Base-by-base conservation (phyloP, 495 filamentous ascomycete species). In the Astrothelium subdiscretum region DNA sequence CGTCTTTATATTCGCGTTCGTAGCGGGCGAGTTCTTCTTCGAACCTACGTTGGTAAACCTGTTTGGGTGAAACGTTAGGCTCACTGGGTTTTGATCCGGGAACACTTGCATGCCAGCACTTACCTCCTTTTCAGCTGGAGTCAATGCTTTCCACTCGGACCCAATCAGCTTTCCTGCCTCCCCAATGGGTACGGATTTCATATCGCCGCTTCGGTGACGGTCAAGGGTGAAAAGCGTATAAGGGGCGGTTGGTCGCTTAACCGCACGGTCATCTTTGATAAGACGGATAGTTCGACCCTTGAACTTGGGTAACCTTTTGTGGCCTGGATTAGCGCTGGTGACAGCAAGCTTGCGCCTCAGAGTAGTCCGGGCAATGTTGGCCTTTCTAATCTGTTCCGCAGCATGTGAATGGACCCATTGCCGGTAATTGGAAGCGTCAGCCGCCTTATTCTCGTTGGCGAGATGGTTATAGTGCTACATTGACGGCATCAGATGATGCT, bases 331-430 rank as follows among this genome's bases (percentile, higher is more conserved):
- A 8, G 48, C 22, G 29, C 22, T 27, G 27, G 18, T 54, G 43
- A 5, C 31, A 10, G 3, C 57, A 32, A 66, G 12, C 26, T 64
- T 32, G 42, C 58, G 12, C 66, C 71, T 10, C 12, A 92, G 77
- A 1, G 20, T 15, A 0, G 20, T 59, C 43, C 90, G 86, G 22
- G 89, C 89, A 0, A 4, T 54, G 71, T 90, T 92, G 61, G 89
- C 88, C 1, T 74, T 64, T 42, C 73, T 66, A 59, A 91, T 88
- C 63, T 84, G 71, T 3, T 74, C 63, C 1, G 81, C 79, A 5
- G 84, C 79, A 67, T 87, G 73, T 4, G 71, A 74, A 31, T 81
- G 69, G 31, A 92, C 66, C 86, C 86, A 95, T 31, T 77, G 66
- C 32, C 78, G 76, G 65, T 80, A 80, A 0, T 72, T 69, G 22